A percentile compares a stretch with the other conserved stretches of the same genome.
phyloP scores from a whole-genome alignment of 2,329 filamentous ascomycete genomes.

The Aphanocladium album region DNA sequence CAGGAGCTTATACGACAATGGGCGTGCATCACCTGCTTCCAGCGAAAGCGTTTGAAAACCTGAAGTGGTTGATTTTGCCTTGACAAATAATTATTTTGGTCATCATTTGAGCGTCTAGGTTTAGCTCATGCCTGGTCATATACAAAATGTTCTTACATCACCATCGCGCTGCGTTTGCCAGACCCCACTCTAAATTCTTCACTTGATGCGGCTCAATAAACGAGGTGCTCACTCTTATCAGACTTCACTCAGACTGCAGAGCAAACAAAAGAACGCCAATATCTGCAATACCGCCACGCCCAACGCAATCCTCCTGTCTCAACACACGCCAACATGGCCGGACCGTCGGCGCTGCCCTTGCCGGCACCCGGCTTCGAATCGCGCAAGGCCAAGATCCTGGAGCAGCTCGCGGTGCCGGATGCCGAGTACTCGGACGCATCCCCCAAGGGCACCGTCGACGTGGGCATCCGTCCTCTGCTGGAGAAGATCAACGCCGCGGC shows the following conservation, averaged over 20 bases:
- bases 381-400: constrained; percentile 70
- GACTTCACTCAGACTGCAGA: not conserved
- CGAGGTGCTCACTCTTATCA: not conserved
- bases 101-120: too few species aligned
- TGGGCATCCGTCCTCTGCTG: constrained; percentile 71
- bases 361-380: constrained; percentile 40
- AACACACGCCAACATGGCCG: not conserved
- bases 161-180: too few species aligned
- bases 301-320: not conserved
- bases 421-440: constrained; percentile 75
- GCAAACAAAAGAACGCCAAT: too few species aligned
- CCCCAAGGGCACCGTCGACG: constrained; percentile 84
- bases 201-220: not conserved
- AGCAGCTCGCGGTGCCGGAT: constrained; percentile 62
- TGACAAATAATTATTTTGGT: too few species aligned
- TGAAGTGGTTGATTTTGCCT: too few species aligned
- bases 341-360: constrained; percentile 19
- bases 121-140: too few species aligned
- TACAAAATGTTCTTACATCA: too few species aligned
- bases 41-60: too few species aligned
- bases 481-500: constrained; percentile 68
- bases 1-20: not conserved
- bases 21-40: too few species aligned
- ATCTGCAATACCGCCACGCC: not conserved
- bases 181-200: constrained; percentile 5